Conservation (phyloP, 352 stramenopile species). For the Phytopythium montanum region DNA sequence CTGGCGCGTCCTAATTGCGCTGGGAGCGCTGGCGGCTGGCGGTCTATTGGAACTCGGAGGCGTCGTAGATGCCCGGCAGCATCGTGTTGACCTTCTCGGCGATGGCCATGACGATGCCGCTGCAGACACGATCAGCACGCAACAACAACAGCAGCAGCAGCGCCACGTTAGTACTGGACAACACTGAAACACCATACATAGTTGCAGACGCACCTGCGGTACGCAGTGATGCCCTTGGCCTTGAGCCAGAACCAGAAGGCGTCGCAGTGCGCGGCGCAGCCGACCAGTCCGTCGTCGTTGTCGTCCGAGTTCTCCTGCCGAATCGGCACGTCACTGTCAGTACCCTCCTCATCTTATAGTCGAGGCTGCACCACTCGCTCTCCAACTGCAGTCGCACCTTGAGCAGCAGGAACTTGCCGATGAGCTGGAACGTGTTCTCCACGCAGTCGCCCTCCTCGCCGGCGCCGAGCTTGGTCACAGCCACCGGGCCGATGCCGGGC, state of each 20-base stretch:
- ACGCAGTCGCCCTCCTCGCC: conserved; percentile 86
- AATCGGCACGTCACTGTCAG: neutral
- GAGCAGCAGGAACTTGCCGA: conserved; percentile 92
- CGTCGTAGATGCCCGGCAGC: conserved; percentile 96
- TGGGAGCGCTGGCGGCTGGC: neutral
- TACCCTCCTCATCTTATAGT: too few species aligned
- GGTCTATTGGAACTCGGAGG: conserved; percentile 90
- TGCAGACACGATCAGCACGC: conserved; percentile 15
- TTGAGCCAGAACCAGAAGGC: conserved; percentile 98
- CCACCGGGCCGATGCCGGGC: conserved; percentile 92
- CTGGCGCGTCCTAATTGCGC: neutral
- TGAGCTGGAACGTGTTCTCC: conserved; percentile 97
- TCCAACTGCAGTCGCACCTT: conserved; percentile 54
- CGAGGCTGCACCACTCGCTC: too few species aligned
- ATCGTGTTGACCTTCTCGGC: conserved; percentile 97
- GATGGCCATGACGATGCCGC: conserved; percentile 96
- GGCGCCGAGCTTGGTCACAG: conserved; percentile 81
- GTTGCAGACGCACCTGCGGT: conserved; percentile 70
- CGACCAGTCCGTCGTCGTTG: conserved; percentile 85
- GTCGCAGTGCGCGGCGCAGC: conserved; percentile 94
- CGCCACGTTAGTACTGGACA: too few species aligned
- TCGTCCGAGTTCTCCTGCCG: conserved; percentile 77
- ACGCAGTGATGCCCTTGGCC: conserved; percentile 92
- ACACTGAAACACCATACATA: neutral
- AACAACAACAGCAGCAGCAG: too few species aligned